Base-by-base conservation (phyloP, 116 monocot genomes). In the Iris pallida region DNA sequence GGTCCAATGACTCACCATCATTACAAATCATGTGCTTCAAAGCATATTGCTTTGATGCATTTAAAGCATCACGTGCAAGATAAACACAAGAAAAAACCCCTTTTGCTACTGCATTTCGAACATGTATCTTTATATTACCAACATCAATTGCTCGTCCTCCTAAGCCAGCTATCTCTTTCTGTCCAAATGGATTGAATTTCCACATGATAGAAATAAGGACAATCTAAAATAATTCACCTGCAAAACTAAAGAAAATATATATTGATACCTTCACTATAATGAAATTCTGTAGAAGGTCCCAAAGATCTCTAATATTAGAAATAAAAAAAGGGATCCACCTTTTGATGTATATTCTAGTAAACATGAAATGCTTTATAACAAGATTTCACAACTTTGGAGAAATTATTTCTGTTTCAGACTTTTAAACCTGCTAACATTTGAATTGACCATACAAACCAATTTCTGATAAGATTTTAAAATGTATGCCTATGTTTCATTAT, bases 81-180 rank as follows among this genome's bases (percentile, higher is more conserved):
- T 97, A 97, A 16, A 97, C 96, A 63, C 87, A 85, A 30, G 96
- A 97, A 70, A 97, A 97, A 1, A 92, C 92, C 6, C 96, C 96
- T 74, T 89, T 87, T 5, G 96, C 96, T 40, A 97, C 74, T 49
- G 71, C 76, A 76, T 97, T 88, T 10, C 69, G 73, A 6, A 97
- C 78, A n/a, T 92, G 80, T 12, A 92, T 76, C 75, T 89, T 92
- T 55, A 83, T 46, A 55, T 79, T 89, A 59, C 92, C 87, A 14
- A 97, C 74, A 60, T 85, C 89, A 10, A 97, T 46, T 7, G 75
- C 69, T 16, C 89, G 89, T 42, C 92, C 92, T 78, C 89, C 96
- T 8, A 97, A 70, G n/a, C 86, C 81, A 9, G 82, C 59, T 4
- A 73, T 69, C 49, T 97, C 96, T 71, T 82, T 92, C 0, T 72